Conservation (phyloP, 106 monocot species). For the Apostasia ramifera region DNA sequence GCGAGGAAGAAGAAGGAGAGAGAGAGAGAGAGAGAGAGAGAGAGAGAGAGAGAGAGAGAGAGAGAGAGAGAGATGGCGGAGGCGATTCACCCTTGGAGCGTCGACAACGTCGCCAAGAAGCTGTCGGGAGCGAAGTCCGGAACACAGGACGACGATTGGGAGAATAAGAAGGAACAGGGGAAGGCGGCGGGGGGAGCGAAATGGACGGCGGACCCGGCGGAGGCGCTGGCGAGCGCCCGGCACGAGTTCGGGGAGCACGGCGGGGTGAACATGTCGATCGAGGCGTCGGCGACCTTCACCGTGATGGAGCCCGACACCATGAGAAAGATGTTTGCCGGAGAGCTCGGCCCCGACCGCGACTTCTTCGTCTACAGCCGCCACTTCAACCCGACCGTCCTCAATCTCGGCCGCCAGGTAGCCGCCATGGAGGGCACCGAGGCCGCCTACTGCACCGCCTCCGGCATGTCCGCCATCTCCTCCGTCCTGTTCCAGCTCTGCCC, state of each 20-base stretch:
- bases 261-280: conserved; percentile 99
- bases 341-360: conserved; percentile 90
- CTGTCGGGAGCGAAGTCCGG: neutral
- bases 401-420: conserved; percentile 87
- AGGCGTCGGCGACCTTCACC: conserved; percentile 97
- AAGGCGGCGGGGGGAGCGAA: neutral
- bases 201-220: conserved; percentile 47
- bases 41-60: neutral
- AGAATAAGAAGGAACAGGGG: neutral
- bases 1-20: neutral
- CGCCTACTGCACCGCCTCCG: conserved; percentile 92
- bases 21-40: neutral
- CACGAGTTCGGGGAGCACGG: conserved; percentile 99
- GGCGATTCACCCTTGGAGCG: neutral
- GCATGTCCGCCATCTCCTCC: conserved; percentile 89
- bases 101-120: neutral
- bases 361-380: conserved; percentile 93
- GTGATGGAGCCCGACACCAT: conserved; percentile 97
- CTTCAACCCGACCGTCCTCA: conserved; percentile 93
- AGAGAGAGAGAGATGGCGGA: conserved; percentile 4
- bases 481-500: conserved; percentile 70
- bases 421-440: conserved; percentile 94
- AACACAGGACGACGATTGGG: neutral
- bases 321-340: conserved; percentile 77
- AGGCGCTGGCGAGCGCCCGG: conserved; percentile 59